A percentile compares a stretch with the other conserved stretches of the same genome.
Evolutionary conservation across 1,139 yeast species (phyloP).

Genomic region (Petasospora rhodanensis): DNA sequence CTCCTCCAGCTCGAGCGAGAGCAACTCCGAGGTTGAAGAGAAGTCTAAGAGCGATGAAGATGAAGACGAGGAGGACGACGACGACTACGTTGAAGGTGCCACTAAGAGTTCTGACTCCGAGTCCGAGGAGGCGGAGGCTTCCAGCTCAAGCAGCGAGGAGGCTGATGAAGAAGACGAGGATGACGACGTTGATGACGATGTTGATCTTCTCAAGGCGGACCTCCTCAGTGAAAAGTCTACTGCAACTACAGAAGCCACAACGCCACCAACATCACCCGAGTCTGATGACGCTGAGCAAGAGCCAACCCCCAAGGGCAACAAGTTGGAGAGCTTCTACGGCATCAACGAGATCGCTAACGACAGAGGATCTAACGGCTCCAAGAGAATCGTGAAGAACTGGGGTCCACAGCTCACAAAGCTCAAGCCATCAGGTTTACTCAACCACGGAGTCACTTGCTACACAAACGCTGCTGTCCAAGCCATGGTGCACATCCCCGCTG

Average conservation of each 20-base stretch:
- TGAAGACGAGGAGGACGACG: conserved; percentile 7
- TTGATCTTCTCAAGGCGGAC: conserved; percentile 30
- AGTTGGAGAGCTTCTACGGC: conserved; percentile 39
- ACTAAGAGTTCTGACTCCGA: not conserved
- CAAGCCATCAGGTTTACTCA: conserved; percentile 74
- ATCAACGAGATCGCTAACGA: conserved; percentile 49
- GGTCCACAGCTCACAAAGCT: conserved; percentile 36
- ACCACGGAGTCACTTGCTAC: conserved; percentile 95
- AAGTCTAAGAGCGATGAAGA: conserved; percentile 1
- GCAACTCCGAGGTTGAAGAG: conserved; percentile 8
- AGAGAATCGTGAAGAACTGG: conserved; percentile 60
- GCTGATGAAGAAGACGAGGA: conserved; percentile 15
- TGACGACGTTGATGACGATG: conserved; percentile 10
- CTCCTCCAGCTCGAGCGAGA: conserved; percentile 11
- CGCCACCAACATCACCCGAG: conserved; percentile 24
- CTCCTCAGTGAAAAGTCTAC: conserved; percentile 31
- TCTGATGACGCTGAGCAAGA: conserved; percentile 20
- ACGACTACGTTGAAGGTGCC: conserved; percentile 8
- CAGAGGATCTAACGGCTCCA: conserved; percentile 55
- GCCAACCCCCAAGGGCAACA: conserved; percentile 1
- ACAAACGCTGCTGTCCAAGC: conserved; percentile 95
- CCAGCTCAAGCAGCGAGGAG: conserved; percentile 10
- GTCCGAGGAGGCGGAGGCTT: not conserved
- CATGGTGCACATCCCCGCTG: conserved; percentile 83
- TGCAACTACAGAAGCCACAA: conserved; percentile 3